Conservation (phyloP, 805 yeast genomes). For the Wickerhamomyces queroliae region DNA sequence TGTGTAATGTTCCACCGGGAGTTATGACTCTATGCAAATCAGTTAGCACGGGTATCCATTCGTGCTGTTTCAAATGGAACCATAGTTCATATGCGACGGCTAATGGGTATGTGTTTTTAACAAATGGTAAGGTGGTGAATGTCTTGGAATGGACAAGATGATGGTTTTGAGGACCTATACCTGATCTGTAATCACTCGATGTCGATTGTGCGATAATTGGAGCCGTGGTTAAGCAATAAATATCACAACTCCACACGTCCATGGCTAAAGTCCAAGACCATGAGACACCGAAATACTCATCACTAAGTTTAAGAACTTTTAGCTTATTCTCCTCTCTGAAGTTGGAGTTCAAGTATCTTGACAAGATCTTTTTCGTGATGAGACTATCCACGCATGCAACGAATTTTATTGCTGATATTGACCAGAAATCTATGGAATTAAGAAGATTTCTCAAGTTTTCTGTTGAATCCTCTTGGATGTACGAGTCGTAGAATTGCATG, state of each 20-base stretch:
- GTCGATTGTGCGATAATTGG: conserved; percentile 10
- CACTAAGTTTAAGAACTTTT: conserved; percentile 10
- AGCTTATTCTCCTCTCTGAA: conserved; percentile 10
- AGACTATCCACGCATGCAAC: conserved; percentile 12
- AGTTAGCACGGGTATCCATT: conserved; percentile 17
- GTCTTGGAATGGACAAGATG: conserved; percentile 17
- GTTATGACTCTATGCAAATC: conserved; percentile 15
- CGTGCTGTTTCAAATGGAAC: conserved; percentile 12
- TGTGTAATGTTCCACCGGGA: conserved; percentile 12
- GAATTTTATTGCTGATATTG: conserved; percentile 16
- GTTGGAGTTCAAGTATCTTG: conserved; percentile 16
- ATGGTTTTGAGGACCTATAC: conserved; percentile 18
- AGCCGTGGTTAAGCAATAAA: conserved; percentile 13
- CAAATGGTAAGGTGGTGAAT: conserved; percentile 14
- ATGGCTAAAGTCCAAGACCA: conserved; percentile 23
- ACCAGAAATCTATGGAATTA: conserved; percentile 15
- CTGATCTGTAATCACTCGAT: conserved; percentile 4
- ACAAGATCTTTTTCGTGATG: conserved; percentile 9
- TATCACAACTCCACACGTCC: conserved; percentile 16
- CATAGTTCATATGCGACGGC: conserved; percentile 16
- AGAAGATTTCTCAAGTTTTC: conserved; percentile 4
- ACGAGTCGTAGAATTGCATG: conserved; percentile 14
- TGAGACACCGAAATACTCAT: conserved; percentile 10
- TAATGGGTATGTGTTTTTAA: conserved; percentile 13
- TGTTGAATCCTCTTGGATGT: conserved; percentile 3